Conservation (phyloP, 1,139 yeast genomes). For the Hanseniaspora sp. region DNA sequence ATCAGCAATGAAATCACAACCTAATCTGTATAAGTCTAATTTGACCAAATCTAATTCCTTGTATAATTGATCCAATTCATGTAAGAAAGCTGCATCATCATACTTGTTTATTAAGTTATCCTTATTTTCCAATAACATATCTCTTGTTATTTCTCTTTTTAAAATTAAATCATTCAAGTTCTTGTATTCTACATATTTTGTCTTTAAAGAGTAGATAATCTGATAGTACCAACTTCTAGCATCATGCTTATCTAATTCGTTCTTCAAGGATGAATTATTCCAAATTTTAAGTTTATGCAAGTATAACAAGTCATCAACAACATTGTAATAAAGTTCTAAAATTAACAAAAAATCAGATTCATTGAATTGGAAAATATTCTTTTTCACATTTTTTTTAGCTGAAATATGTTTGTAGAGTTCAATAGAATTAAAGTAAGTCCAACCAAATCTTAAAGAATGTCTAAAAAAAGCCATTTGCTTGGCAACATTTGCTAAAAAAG, state of each 20-base stretch:
- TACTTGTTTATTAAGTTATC: conserved; percentile 28
- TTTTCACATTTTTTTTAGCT: conserved; percentile 13
- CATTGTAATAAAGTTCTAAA: conserved; percentile 47
- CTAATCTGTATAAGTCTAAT: conserved; percentile 32
- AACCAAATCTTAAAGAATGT: conserved; percentile 61
- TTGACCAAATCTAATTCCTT: conserved; percentile 30
- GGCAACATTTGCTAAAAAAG: conserved; percentile 35
- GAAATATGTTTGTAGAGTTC: conserved; percentile 22
- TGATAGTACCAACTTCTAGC: conserved; percentile 55
- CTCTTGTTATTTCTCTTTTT: conserved; percentile 31
- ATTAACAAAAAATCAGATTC: conserved; percentile 40
- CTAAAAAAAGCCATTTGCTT: conserved; percentile 36
- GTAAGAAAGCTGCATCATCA: conserved; percentile 20
- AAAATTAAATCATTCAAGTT: conserved; percentile 34
- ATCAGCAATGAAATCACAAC: conserved; percentile 37
- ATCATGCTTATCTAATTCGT: conserved; percentile 42
- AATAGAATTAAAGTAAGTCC: conserved; percentile 46
- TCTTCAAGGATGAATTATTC: conserved; percentile 31
- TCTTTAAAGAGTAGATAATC: conserved; percentile 45
- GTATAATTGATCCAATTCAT: conserved; percentile 28
- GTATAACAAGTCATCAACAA: conserved; percentile 50
- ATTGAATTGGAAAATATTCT: conserved; percentile 28
- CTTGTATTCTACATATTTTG: conserved; percentile 35
- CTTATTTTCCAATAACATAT: conserved; percentile 26
- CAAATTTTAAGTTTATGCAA: conserved; percentile 46